phyloP scores from a whole-genome alignment of 1,284 basidiomycete genomes.

The Trichosporon sp. region DNA sequence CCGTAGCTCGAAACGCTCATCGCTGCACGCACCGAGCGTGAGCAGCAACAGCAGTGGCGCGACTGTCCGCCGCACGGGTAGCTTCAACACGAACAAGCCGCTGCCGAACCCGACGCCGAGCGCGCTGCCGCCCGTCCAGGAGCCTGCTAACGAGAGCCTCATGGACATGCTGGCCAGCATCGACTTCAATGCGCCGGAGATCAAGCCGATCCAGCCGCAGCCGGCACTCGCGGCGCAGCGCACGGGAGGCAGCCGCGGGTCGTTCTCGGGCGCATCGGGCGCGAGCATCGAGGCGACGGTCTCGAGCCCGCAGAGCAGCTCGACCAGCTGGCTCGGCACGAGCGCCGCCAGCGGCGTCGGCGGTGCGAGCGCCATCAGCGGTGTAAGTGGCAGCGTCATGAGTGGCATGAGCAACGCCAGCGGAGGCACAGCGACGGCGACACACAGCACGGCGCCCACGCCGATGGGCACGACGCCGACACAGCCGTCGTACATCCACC shows the following conservation, averaged over 20 bases:
- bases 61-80: neutral
- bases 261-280: neutral
- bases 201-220: conserved; percentile 1
- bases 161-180: conserved; percentile 14
- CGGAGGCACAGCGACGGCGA: neutral
- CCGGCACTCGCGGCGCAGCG: conserved; percentile 16
- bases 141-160: conserved; percentile 1
- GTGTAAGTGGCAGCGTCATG: too few relatives aligned
- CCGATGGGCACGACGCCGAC: neutral
- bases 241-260: conserved; percentile 16
- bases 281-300: neutral
- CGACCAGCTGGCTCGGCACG: neutral
- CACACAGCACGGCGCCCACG: neutral
- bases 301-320: neutral
- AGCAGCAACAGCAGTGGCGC: neutral
- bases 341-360: neutral
- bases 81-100: neutral
- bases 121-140: neutral
- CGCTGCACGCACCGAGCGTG: neutral
- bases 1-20: neutral
- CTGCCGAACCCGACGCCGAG: neutral
- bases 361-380: too few relatives aligned
- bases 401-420: too few relatives aligned
- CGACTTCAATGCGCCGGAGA: conserved; percentile 8
- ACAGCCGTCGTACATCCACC: neutral